phyloP scores from a whole-genome alignment of 2,329 filamentous ascomycete genomes.

The Rhytidhysteron rufulum region DNA sequence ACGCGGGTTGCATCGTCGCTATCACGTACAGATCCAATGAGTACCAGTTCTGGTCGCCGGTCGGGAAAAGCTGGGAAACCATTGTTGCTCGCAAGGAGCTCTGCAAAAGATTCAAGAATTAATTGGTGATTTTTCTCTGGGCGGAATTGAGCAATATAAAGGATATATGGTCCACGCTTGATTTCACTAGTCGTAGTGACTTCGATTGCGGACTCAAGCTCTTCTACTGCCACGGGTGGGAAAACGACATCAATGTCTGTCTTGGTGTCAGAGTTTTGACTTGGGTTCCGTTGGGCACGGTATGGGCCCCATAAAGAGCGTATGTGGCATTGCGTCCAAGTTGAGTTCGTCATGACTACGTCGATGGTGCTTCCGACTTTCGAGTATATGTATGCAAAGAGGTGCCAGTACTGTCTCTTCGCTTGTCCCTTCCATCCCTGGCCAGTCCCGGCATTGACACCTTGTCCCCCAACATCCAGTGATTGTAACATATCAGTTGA shows the following conservation, averaged over 20 bases:
- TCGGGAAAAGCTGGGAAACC: conserved; percentile 41
- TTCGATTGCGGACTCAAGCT: conserved; percentile 71
- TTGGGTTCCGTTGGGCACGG: conserved; percentile 35
- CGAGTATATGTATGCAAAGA: conserved; percentile 80
- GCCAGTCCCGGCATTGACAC: conserved; percentile 81
- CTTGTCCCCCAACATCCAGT: conserved; percentile 56
- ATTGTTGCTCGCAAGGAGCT: conserved; percentile 53
- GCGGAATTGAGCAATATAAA: conserved; percentile 96
- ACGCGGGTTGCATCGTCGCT: conserved; percentile 76
- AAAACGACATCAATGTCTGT: conserved; percentile 73
- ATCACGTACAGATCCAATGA: conserved; percentile 91
- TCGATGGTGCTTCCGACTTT: conserved; percentile 80
- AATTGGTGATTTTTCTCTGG: conserved; percentile 95
- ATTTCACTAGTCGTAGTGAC: conserved; percentile 67
- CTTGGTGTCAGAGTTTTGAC: conserved; percentile 39
- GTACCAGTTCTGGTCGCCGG: conserved; percentile 63
- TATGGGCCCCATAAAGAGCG: conserved; percentile 68
- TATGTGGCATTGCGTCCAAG: conserved; percentile 81
- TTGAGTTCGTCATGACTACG: conserved; percentile 95
- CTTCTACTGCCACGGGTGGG: conserved; percentile 85
- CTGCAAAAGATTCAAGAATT: conserved; percentile 78
- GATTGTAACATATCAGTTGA: conserved; percentile 95
- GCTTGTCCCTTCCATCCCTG: conserved; percentile 63
- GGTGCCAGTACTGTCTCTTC: conserved; percentile 82
- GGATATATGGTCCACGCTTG: conserved; percentile 64